These are phyloP conservation scores for Adansonia madagascariensis DNA, from an alignment of 441 rosid species.

Conservation along the genomic window DNA sequence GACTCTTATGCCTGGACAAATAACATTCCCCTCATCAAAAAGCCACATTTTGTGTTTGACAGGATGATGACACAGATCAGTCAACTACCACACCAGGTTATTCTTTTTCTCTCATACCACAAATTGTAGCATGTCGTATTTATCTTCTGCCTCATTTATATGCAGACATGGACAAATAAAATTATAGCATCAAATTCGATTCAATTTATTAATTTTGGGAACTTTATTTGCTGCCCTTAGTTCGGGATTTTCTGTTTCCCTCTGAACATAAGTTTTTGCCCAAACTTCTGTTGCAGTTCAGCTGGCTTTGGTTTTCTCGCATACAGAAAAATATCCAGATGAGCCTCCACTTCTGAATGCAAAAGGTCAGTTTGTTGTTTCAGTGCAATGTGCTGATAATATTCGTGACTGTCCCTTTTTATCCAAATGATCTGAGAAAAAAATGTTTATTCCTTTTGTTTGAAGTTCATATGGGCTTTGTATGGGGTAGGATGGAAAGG, in stretches of 20 bases:
- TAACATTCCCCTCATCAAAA: not conserved
- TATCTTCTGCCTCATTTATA: not conserved
- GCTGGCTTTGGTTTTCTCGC: conserved; percentile 85
- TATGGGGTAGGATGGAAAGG: not conserved
- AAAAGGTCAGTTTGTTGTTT: conserved; percentile 55
- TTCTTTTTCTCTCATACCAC: conserved; percentile 24
- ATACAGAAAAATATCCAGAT: conserved; percentile 87
- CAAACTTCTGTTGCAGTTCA: conserved; percentile 62
- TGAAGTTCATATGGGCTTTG: conserved; percentile 5
- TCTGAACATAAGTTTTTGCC: conserved; percentile 30
- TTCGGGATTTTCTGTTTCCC: conserved; percentile 16
- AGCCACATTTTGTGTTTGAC: conserved; percentile 27
- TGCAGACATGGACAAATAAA: not conserved
- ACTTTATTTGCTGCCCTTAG: not conserved
- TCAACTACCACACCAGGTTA: conserved; percentile 57
- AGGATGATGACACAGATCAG: conserved; percentile 65
- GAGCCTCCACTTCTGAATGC: conserved; percentile 82
- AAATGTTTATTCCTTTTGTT: not conserved
- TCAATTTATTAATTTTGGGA: conserved; percentile 15
- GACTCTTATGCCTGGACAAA: not conserved
- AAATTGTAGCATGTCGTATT: conserved; percentile 7
- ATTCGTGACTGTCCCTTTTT: not conserved
- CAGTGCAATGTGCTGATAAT: conserved; percentile 12
- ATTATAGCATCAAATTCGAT: not conserved
- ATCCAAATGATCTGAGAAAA: not conserved